Base-by-base conservation (phyloP, 768 basidiomycete species). In the Sarcomyxa edulis region DNA sequence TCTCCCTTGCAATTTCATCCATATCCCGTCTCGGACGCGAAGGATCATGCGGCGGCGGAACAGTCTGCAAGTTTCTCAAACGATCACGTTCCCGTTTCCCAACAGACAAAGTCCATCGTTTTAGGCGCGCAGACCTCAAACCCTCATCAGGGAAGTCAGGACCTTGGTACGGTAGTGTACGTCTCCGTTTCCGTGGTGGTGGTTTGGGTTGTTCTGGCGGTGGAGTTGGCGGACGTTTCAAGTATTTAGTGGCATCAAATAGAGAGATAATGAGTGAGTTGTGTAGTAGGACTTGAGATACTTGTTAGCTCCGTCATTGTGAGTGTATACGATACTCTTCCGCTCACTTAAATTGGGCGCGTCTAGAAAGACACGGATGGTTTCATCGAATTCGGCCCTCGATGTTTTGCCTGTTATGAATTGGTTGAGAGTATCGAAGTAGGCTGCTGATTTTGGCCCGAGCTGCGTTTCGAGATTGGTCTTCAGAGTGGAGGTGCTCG, bases 221-320 rank as follows among this genome's bases (percentile, higher is more conserved):
- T 6, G 81, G 76, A 1, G 84, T 78, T 0, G 75, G 73, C 2
- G 77, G 76, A 28, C 82, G 73, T 48, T 81, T 77, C 48, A 82
- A 76, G 0, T 77, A 76, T 3, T 68, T 65, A 2, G 85, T 84
- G 16, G 83, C 82, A 57, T 87, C 86, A 45, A 90, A 86, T 11
- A 91, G 59, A 2, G 87, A 87, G 21, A 90, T 88, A 24, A 91
- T 79, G 22, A 91, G 68, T 8, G 87, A 79, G 57, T 91, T 91
- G 54, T 91, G 88, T 2, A 89, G 63, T 57, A 87, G 85, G 20
- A 88, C 83, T 82, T 44, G 11, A 31, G 12, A n/a, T n/a, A n/a
- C n/a, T n/a, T n/a, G n/a, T n/a, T n/a, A n/a, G n/a, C n/a, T n/a
- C n/a, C n/a, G n/a, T n/a, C n/a, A n/a, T n/a, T n/a, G n/a, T n/a